These are phyloP conservation scores for Linnemannia hyalina DNA, from an alignment of 192 early-diverging fungal genomes.

Conservation along the genomic window DNA sequence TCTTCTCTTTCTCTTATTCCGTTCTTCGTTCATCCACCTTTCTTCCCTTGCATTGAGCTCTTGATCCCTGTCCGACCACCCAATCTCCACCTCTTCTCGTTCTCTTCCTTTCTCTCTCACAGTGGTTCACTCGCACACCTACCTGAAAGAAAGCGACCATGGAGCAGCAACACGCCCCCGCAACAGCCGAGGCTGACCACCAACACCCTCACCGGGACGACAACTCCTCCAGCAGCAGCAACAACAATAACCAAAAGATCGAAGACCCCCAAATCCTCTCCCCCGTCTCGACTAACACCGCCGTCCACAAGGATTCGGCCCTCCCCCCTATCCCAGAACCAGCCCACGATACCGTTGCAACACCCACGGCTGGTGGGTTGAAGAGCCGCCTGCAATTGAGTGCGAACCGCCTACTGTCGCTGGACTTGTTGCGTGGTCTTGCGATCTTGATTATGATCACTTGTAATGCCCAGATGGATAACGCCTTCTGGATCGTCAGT, in stretches of 20 bases:
- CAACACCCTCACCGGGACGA: not conserved
- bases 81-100: not conserved
- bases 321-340: not conserved
- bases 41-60: not conserved
- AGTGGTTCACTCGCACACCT: not conserved
- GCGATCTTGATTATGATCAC: slow-evolving; percentile 66
- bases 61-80: not conserved
- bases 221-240: not conserved
- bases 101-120: not conserved
- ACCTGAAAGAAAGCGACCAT: not conserved
- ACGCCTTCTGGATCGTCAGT: slow-evolving; percentile 34
- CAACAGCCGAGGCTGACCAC: not conserved
- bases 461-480: slow-evolving; percentile 61
- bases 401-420: slow-evolving; percentile 54
- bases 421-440: slow-evolving; percentile 64
- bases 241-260: not conserved
- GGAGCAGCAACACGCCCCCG: not conserved
- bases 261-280: slow-evolving; percentile 6
- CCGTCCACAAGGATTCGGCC: not conserved
- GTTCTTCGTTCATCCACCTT: not conserved
- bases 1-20: not conserved
- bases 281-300: not conserved
- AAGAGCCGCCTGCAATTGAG: slow-evolving; percentile 23
- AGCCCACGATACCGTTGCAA: not conserved
- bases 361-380: not conserved